Conservation (phyloP, 169 alveolate genomes). For the Amoebophrya sp. region DNA sequence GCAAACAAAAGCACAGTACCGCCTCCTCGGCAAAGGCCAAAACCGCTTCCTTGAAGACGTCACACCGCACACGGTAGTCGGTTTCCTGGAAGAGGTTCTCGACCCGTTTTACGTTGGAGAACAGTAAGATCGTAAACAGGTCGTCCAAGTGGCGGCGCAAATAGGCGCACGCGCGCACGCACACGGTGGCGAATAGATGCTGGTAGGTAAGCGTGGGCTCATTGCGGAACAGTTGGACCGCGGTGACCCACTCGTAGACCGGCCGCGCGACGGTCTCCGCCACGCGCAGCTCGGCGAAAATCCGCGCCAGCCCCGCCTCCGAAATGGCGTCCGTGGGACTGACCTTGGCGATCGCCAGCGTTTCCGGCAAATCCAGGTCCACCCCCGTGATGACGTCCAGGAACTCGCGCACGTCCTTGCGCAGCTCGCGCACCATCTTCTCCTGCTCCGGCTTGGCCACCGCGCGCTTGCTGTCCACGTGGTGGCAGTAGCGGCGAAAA, state of each 20-base stretch:
- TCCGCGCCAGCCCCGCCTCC: neutral
- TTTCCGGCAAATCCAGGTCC: neutral
- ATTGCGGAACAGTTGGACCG: neutral
- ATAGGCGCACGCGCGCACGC: neutral
- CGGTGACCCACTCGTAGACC: neutral
- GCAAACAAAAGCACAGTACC: too few relatives aligned
- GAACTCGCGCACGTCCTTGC: neutral
- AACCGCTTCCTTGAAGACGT: neutral
- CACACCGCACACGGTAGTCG: neutral
- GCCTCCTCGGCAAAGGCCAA: neutral
- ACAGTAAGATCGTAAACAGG: neutral
- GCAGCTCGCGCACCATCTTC: neutral
- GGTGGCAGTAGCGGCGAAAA: neutral
- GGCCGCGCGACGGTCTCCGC: neutral
- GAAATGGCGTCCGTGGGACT: neutral
- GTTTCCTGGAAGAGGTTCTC: neutral
- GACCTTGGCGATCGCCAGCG: neutral
- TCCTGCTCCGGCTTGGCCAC: neutral
- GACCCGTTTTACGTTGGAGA: neutral
- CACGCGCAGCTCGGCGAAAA: neutral
- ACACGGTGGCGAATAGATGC: neutral
- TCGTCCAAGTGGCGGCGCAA: slow-evolving; percentile 7
- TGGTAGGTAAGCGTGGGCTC: too few relatives aligned
- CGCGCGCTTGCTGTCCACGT: neutral
- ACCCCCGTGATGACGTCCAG: neutral